Evolutionary conservation across 495 filamentous ascomycete species (phyloP), one percentile per base, ranked within the genome.

Genomic region (Penicillium lagena): DNA sequence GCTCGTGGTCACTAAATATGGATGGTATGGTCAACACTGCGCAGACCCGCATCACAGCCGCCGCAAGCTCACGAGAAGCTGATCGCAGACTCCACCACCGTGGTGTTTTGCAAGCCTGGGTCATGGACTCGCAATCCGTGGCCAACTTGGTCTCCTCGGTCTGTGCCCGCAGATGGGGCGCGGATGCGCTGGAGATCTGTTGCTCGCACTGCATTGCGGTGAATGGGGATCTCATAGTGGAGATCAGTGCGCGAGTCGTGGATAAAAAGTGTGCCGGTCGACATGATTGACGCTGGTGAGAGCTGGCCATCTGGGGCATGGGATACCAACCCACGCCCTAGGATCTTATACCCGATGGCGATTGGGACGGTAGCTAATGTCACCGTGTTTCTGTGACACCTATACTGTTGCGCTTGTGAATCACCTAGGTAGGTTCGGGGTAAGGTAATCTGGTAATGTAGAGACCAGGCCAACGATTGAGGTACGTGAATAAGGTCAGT

Each of bases 21-120:
- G 3, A 22, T 6, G 2, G 4, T 6, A 22, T 22, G 22, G 22
- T 22, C 22, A 22, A 22, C 22, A 22, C 22, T 22, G 22, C 22
- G 22, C 2, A 6, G 22, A 4, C 22, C 3, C 0, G 22, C 22
- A 6, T 22, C 22, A 6, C 22, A 22, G 22, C 22, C 22, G 22
- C 22, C 22, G 22, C 22, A 37, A 72, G 29, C 51, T 39, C 45
- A 78, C 67, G 75, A 76, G 47, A 73, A 75, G 14, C 69, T 79
- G 40, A 81, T 78, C 7, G 56, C 58, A 6, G 70, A 68, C 43
- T 73, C 59, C 12, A 68, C 63, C 9, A 73, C 70, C 0, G 75
- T 71, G 5, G 78, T 81, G 53, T 80, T 80, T 29, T 71, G 63
- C 47, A 76, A 67, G 1, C 72, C 78, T 1, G 75, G 73, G 52